A percentile compares a stretch with the other conserved stretches of the same genome.
Conservation (phyloP, 805 yeast species). For the Metschnikowia continentalis region DNA sequence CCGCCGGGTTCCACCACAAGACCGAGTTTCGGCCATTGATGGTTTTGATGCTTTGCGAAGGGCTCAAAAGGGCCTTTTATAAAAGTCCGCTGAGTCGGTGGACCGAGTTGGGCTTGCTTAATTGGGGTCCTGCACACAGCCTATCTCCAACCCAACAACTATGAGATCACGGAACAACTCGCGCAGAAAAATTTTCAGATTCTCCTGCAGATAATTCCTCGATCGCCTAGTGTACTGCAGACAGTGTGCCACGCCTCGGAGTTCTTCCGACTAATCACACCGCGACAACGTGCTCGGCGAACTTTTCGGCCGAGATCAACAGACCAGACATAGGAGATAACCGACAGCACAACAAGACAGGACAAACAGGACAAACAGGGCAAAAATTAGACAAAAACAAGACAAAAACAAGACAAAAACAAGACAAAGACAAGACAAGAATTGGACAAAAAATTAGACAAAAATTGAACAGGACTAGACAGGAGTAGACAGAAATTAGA, state of each 20-base stretch:
- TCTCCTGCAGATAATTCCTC: neutral
- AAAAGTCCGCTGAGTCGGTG: too few species aligned
- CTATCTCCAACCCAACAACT: conserved; percentile 5
- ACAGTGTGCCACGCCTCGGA: neutral
- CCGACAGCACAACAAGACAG: neutral
- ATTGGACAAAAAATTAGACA: too few species aligned
- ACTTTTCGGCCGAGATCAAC: neutral
- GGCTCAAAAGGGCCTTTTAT: neutral
- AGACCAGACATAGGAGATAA: neutral
- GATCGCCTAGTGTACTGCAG: neutral
- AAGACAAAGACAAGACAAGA: too few species aligned
- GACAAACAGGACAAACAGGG: too few species aligned
- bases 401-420: too few species aligned
- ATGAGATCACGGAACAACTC: conserved; percentile 6
- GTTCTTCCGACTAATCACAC: conserved; percentile 3
- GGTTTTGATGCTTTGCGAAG: neutral
- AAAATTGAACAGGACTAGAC: too few species aligned
- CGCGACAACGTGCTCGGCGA: conserved; percentile 2
- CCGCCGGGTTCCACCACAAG: neutral
- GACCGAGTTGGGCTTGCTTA: too few species aligned
- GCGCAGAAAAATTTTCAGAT: conserved; percentile 7
- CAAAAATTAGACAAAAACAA: too few species aligned
- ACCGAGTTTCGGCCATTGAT: neutral
- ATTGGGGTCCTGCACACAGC: neutral
- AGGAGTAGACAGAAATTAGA: too few species aligned